Conservation (phyloP, 2,329 filamentous ascomycete species). For the Arthrobotrys sphaeroides region DNA sequence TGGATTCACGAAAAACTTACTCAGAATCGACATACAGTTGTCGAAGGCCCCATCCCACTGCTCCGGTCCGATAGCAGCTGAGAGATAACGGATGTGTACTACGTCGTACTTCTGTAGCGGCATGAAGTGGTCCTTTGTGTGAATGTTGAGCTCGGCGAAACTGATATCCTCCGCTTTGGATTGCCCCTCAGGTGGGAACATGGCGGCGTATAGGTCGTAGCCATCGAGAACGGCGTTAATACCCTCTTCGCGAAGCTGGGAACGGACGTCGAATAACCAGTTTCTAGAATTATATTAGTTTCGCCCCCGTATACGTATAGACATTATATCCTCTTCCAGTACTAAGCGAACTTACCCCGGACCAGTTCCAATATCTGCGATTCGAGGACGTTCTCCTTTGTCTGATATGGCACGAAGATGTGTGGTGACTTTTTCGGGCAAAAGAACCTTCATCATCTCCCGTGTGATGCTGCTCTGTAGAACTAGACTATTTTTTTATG, state of each 20-base stretch:
- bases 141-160: constrained; percentile 10
- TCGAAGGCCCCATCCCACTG: constrained; percentile 29
- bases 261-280: constrained; percentile 22
- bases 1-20: neutral
- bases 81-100: constrained; percentile 31
- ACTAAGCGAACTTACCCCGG: constrained; percentile 8
- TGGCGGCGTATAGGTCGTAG: constrained; percentile 15
- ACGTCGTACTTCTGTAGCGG: constrained; percentile 22
- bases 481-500: neutral
- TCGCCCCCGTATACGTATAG: neutral
- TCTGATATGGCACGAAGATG: neutral
- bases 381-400: constrained; percentile 20
- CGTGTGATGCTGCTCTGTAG: constrained; percentile 31
- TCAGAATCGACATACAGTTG: constrained; percentile 22
- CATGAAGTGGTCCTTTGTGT: constrained; percentile 7
- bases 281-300: neutral
- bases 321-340: no score
- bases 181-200: constrained; percentile 23
- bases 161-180: constrained; percentile 24
- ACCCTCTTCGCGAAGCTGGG: constrained; percentile 24
- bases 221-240: constrained; percentile 27
- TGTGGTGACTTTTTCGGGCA: constrained; percentile 1
- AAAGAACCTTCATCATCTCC: constrained; percentile 20
- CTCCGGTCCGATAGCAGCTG: constrained; percentile 27
- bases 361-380: constrained; percentile 21